Percentiles rank a stretch among this genome's conserved stretches.
Conservation (phyloP, 2,329 filamentous ascomycete species). For the Fusarium staphyleae region DNA sequence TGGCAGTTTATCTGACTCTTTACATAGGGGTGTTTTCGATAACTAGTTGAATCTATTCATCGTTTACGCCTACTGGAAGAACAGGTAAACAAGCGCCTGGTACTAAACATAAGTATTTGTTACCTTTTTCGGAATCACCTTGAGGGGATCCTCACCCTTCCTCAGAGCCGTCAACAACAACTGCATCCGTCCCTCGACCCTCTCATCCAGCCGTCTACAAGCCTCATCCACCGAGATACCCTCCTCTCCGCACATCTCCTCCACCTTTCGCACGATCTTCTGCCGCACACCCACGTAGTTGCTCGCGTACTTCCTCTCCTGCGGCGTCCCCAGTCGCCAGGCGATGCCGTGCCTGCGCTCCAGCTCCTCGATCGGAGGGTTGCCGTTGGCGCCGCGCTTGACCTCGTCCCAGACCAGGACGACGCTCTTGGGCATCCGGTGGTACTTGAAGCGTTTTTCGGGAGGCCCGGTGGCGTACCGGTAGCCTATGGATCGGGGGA, state of each 20-base stretch:
- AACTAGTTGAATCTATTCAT: no score
- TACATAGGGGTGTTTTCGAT: no score
- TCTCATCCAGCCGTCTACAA: slow-evolving; percentile 26
- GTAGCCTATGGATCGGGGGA: slow-evolving; percentile 21
- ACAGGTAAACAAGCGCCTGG: no score
- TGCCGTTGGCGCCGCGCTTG: slow-evolving; percentile 33
- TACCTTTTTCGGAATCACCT: slow-evolving; percentile 15
- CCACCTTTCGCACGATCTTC: slow-evolving; percentile 30
- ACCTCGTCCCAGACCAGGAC: slow-evolving; percentile 36
- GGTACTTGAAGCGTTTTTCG: slow-evolving; percentile 29
- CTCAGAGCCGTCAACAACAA: slow-evolving; percentile 31
- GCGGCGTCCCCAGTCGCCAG: slow-evolving; percentile 29
- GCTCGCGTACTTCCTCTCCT: slow-evolving; percentile 38
- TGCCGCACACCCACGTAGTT: slow-evolving; percentile 39
- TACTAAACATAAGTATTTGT: neutral
- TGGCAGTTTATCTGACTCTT: no score
- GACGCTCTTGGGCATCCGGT: slow-evolving; percentile 37
- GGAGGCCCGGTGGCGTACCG: slow-evolving; percentile 31
- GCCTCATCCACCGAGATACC: slow-evolving; percentile 4
- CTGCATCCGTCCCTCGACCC: slow-evolving; percentile 38
- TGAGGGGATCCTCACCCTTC: slow-evolving; percentile 33
- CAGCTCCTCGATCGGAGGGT: slow-evolving; percentile 32
- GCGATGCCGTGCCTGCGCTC: slow-evolving; percentile 30
- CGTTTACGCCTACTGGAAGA: no score
- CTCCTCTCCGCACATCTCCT: slow-evolving; percentile 23